Base-by-base conservation (phyloP, 1,139 yeast genomes). In the Zygotorulaspora mrakii region DNA sequence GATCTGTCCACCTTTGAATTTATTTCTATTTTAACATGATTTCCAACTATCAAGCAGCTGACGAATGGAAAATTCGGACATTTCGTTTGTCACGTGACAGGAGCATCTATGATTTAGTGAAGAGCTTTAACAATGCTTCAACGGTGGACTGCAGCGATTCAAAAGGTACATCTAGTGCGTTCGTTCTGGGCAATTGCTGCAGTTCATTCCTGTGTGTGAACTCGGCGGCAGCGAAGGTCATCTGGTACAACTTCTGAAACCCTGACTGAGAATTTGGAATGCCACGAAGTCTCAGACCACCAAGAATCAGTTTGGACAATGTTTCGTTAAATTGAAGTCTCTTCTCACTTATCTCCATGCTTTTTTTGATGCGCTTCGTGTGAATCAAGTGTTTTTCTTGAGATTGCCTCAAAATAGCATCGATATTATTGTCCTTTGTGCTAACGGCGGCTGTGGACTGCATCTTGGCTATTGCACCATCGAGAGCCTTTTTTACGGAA, bases 191-290 rank as follows among this genome's bases (percentile, higher is more conserved):
- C 20, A 46, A 20, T 22, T 37, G 34, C 18, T 26, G 39, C 27
- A 56, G 33, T 23, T 57, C 61, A 5, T 49, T 43, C 29, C 64
- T 42, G 31, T 55, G 53, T 4, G 62, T 51, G 34, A 59, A 60
- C 37, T 59, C 61, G 5, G 61, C 54, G 0, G 64, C 57, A 28
- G 50, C 43, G 36, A 54, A 57, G 1, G 64, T 58, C 49, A 54
- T 55, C 46, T 54, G 55, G 47, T 52, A 59, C 32, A 60, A 38
- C 33, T 52, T 48, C 17, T 57, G 59, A 35, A 54, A 57, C 2
- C 53, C 55, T 1, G 46, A 23, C 18, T 52, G 52, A 3, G 52
- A 43, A 30, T 53, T 58, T 2, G 59, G 54, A n/a, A 59, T 48
- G 3, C 55, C 60, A 26, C 65, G 45, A 18, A 60, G 37, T 27